Base-by-base conservation (phyloP, 805 yeast species). In the Brettanomyces anomalus region DNA sequence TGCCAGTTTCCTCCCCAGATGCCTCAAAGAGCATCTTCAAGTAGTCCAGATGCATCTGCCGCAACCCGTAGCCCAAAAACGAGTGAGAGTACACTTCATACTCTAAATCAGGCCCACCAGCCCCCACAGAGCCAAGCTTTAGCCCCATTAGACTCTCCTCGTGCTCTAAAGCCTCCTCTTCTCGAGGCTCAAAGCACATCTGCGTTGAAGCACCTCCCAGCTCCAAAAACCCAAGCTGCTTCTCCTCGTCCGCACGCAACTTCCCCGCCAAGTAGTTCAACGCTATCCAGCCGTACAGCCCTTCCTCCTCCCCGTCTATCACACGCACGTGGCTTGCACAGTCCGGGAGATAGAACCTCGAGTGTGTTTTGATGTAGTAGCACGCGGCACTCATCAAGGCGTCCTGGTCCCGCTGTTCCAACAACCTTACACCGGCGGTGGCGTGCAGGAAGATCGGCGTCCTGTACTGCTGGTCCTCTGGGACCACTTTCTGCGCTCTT, bases 371-470 rank as follows among this genome's bases (percentile, higher is more conserved):
- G 34, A 81, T 57, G 48, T 77, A 79, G 7, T 53, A 43, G 52
- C 88, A 81, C 3, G 76, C 65, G 33, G 62, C 61, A 14, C 61
- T 64, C 44, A 79, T 53, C 16, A 79, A 67, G 15, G 58, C 57
- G 36, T 61, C 62, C 40, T 56, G 63, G 31, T 74, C 73, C 11
- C 66, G 62, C 1, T 80, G 82, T 17, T 68, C 70, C 35, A 81
- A 59, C 13, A 76, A 56, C 36, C 86, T 59, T 77, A 80, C 71
- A 0, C 85, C 85, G 0, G 83, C 87, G 0, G 87, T 81, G 1
- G 85, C 78, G 56, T 81, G 85, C 5, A 81, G 55, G 49, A 78
- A 80, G 1, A 81, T 66, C 0, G 89, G 89, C 0, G 89, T 81
- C 39, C 86, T 54, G 8, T 52, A 52, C 40, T 75, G 79, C 54